phyloP scores from a whole-genome alignment of 1,284 basidiomycete species.

The Ustilago tritici region DNA sequence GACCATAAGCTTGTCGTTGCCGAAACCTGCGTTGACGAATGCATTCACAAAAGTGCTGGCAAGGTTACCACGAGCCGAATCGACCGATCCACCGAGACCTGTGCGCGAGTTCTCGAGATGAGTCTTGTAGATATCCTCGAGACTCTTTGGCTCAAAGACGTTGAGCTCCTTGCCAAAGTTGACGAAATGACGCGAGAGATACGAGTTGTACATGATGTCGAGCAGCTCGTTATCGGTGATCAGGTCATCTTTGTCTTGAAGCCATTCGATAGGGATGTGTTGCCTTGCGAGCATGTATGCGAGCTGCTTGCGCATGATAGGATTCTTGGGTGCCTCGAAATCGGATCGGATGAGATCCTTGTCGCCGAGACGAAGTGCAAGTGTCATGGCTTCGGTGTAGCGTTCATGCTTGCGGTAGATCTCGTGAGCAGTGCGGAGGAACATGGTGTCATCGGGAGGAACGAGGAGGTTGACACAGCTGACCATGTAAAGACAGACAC shows the following conservation, averaged over 20 bases:
- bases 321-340: slow-evolving; percentile 66
- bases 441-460: slow-evolving; percentile 90
- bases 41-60: slow-evolving; percentile 98
- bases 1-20: slow-evolving; percentile 98
- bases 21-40: slow-evolving; percentile 98
- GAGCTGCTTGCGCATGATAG: slow-evolving; percentile 89
- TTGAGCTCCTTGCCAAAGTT: slow-evolving; percentile 95
- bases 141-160: slow-evolving; percentile 86
- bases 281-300: slow-evolving; percentile 93
- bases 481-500: slow-evolving; percentile 99
- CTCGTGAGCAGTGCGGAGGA: slow-evolving; percentile 88
- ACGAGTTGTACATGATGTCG: slow-evolving; percentile 82
- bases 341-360: slow-evolving; percentile 76
- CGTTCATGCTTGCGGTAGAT: slow-evolving; percentile 90
- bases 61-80: slow-evolving; percentile 93
- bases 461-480: slow-evolving; percentile 89
- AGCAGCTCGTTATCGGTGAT: slow-evolving; percentile 73
- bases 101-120: slow-evolving; percentile 81
- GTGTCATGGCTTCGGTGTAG: slow-evolving; percentile 89
- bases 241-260: slow-evolving; percentile 75
- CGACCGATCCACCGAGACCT: slow-evolving; percentile 74
- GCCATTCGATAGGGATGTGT: slow-evolving; percentile 90
- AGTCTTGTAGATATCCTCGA: slow-evolving; percentile 98
- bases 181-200: slow-evolving; percentile 79
- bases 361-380: slow-evolving; percentile 89